phyloP scores from a whole-genome alignment of 2,329 filamentous ascomycete species.

The Arthrobotrys iridis region DNA sequence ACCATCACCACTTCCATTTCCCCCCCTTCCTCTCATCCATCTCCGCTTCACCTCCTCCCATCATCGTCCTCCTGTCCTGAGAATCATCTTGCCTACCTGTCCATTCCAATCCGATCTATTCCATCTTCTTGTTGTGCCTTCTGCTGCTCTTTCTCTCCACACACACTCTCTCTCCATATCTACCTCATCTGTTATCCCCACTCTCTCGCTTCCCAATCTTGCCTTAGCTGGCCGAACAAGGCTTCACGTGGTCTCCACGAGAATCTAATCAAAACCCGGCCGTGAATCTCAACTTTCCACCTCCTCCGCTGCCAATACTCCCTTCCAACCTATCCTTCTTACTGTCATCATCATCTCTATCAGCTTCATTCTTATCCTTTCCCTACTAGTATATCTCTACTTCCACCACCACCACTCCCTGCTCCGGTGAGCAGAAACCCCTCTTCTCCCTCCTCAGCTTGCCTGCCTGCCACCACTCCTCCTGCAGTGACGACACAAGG shows the following conservation, averaged over 20 bases:
- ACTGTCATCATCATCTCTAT: neutral
- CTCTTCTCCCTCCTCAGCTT: neutral
- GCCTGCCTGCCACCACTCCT: neutral
- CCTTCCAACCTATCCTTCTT: neutral
- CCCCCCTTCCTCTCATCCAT: neutral
- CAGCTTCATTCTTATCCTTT: neutral
- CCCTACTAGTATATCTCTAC: too few species aligned
- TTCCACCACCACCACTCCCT: neutral
- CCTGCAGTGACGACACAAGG: constrained; percentile 42
- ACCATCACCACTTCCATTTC: constrained; percentile 9
- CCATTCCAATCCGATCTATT: neutral
- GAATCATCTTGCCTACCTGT: neutral
- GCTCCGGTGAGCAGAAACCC: neutral
- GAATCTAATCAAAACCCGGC: neutral
- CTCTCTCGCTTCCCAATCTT: too few species aligned
- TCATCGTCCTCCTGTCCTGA: neutral
- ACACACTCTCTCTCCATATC: too few species aligned
- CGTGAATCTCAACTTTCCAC: neutral
- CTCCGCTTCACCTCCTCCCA: neutral
- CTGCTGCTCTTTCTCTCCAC: neutral
- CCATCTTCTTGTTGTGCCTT: neutral
- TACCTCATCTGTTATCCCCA: constrained; percentile 22
- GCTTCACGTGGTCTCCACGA: constrained; percentile 36
- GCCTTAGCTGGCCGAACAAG: neutral
- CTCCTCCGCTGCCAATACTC: neutral